Base-by-base conservation (phyloP, 139 green algal genomes). In the Chlorella sp. region DNA sequence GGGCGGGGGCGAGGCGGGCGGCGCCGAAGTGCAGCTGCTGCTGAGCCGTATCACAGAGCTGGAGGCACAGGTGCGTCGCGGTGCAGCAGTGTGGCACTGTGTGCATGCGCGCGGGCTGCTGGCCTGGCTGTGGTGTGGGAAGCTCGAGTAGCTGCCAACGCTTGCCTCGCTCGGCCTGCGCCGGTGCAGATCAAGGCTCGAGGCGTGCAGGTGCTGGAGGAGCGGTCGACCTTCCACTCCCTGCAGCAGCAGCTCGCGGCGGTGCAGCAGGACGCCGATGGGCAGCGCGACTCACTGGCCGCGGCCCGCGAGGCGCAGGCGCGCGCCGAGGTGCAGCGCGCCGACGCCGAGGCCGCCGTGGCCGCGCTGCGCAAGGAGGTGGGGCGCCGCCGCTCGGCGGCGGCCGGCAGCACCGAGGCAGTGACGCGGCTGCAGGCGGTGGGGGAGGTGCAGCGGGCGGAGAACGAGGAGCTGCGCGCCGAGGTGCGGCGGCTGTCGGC, bases 381-480 rank as follows among this genome's bases (percentile, higher is more conserved):
- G 53, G 23, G 66, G 40, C 69, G 69, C 27, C 69, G 69, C 5
- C 56, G 23, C 17, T 66, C 69, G 6, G 69, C 53, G 38, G 53
- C 65, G 27, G 66, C 53, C 55, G 69, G 66, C 12, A 38, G 53
- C n/a, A 46, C 66, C 15, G 69, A 75, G 46, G 66, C 53, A 17
- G 40, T 75, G 29, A 53, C 69, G 9, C 51, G 69, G 38, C 43
- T 71, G 67, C 50, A 64, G 67, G 67, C 67, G 4, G 69, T 75
- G 21, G 55, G 69, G 53, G 38, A 75, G 53, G 53, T 56, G 53
- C 69, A 75, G 38, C 40, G 56, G 53, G 53, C 65, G 69, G 69
- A 75, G 53, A 51, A 56, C 3, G 69, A 75, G 53, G 69, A 75
- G 38, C 40, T 75, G 69, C 69, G 69, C 3, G 69, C 65, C 38